Evolutionary conservation across 257 asterid genomes (phyloP).

Genomic region (Solanum okadae): DNA sequence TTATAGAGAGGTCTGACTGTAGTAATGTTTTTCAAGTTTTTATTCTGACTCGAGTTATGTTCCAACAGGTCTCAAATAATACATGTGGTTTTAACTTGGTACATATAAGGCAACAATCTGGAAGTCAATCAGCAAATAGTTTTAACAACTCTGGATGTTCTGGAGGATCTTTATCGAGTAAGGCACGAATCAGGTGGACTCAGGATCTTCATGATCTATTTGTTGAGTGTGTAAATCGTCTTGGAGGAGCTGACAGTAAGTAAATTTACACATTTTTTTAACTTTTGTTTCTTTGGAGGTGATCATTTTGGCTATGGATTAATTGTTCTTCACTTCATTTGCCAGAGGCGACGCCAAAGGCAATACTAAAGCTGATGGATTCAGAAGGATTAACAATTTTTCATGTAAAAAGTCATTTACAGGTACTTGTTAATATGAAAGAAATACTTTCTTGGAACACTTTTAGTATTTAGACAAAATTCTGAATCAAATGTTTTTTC

Average conservation of each 20-base stretch:
- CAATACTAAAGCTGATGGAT: conserved; percentile 79
- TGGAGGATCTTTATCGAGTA: conserved; percentile 29
- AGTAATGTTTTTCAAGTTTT: not conserved
- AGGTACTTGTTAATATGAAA: conserved; percentile 29
- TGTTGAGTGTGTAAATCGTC: conserved; percentile 69
- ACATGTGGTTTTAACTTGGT: conserved; percentile 22
- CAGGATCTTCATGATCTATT: conserved; percentile 85
- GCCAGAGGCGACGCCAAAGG: conserved; percentile 92
- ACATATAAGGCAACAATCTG: conserved; percentile 19
- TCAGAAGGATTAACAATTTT: conserved; percentile 79
- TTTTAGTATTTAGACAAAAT: not conserved
- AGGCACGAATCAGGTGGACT: conserved; percentile 85
- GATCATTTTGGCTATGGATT: not conserved
- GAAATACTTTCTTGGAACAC: not conserved
- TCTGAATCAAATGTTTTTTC: not conserved
- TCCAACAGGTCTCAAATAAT: conserved; percentile 28
- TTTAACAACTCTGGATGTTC: conserved; percentile 13
- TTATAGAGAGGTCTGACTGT: not conserved
- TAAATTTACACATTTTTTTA: not conserved
- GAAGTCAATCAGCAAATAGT: conserved; percentile 13
- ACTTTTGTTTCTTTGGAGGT: not conserved
- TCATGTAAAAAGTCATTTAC: conserved; percentile 95
- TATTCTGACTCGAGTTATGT: not conserved
- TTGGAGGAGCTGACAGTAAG: conserved; percentile 94
- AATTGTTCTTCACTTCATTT: not conserved